Percentiles rank a stretch among this genome's conserved stretches.
These are phyloP conservation scores for Scenedesmus sp. DNA, from an alignment of 163 green algal genomes.

Conservation along the genomic window DNA sequence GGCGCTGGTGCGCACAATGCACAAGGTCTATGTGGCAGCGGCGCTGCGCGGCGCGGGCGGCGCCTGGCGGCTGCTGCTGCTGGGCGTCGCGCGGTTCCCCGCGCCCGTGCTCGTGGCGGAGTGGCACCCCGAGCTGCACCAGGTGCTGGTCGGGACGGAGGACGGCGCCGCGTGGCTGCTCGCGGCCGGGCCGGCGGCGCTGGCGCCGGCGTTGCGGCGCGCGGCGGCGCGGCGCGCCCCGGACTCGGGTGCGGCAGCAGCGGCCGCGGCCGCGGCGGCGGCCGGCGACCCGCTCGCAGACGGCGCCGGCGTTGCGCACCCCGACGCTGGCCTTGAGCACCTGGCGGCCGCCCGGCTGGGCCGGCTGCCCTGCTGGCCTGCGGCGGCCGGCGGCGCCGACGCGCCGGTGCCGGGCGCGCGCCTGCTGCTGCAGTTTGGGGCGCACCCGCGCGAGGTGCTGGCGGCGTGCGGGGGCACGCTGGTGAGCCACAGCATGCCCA, in stretches of 20 bases:
- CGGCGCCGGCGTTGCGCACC: not conserved
- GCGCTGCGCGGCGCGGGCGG: not conserved
- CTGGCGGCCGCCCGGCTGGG: slow-evolving; percentile 2
- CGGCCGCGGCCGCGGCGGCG: not conserved
- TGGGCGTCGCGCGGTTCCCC: not conserved
- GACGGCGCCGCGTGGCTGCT: slow-evolving; percentile 22
- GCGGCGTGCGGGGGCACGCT: slow-evolving; percentile 21
- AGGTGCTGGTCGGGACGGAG: slow-evolving; percentile 5
- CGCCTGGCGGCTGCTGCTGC: slow-evolving; percentile 7
- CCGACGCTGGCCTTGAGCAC: not conserved
- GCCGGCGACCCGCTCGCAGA: no score
- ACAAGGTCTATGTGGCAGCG: slow-evolving; percentile 27
- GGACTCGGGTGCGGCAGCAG: not conserved
- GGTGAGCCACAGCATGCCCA: not conserved
- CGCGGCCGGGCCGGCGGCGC: not conserved
- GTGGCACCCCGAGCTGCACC: slow-evolving; percentile 34
- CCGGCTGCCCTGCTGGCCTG: slow-evolving; percentile 6
- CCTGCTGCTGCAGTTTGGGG: slow-evolving; percentile 22
- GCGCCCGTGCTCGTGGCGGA: slow-evolving; percentile 12
- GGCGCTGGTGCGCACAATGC: slow-evolving; percentile 11
- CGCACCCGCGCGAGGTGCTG: slow-evolving; percentile 13
- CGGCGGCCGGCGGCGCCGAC: not conserved
- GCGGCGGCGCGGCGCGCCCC: not conserved
- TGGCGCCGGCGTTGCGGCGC: not conserved
- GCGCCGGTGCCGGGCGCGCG: not conserved